Percentiles rank a stretch among this genome's conserved stretches.
Conservation (phyloP, 2,329 filamentous ascomycete species). For the Coniochaeta sp. region DNA sequence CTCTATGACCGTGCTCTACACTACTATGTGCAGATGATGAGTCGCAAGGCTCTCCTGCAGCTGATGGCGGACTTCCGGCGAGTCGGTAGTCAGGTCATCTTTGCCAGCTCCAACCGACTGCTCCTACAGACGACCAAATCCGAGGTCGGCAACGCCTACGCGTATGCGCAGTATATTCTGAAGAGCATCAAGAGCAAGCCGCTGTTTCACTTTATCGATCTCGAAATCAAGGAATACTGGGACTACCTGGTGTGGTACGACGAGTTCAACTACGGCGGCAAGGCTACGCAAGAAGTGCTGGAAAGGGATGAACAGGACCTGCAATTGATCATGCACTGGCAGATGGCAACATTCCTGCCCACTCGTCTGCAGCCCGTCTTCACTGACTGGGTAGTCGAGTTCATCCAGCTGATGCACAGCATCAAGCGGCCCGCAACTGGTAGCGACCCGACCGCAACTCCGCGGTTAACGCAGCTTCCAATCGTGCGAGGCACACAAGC, state of each 20-base stretch:
- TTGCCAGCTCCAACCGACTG: constrained; percentile 81
- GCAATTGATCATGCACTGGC: constrained; percentile 97
- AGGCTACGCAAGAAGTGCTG: constrained; percentile 76
- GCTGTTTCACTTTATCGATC: constrained; percentile 91
- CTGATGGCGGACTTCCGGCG: constrained; percentile 94
- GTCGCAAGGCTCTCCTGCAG: constrained; percentile 91
- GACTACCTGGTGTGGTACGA: constrained; percentile 99
- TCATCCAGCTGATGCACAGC: constrained; percentile 87
- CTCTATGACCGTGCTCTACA: constrained; percentile 92
- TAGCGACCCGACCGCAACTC: constrained; percentile 40
- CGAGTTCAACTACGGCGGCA: constrained; percentile 96
- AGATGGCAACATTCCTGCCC: constrained; percentile 85
- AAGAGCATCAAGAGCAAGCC: constrained; percentile 96
- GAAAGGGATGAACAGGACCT: constrained; percentile 67
- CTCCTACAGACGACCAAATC: constrained; percentile 93
- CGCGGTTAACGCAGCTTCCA: constrained; percentile 50
- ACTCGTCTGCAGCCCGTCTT: constrained; percentile 73
- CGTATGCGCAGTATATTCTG: constrained; percentile 95
- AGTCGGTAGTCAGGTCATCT: constrained; percentile 93
- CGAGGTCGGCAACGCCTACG: constrained; percentile 92
- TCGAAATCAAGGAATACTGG: constrained; percentile 99
- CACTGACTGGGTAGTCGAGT: constrained; percentile 88
- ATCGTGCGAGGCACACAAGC: constrained; percentile 43
- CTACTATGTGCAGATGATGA: constrained; percentile 99
- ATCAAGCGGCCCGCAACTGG: constrained; percentile 62